Percentiles rank a stretch among this genome's conserved stretches.
These are phyloP conservation scores for Hypoxylon sp. DNA, from an alignment of 2,329 filamentous ascomycete genomes.

Conservation along the genomic window DNA sequence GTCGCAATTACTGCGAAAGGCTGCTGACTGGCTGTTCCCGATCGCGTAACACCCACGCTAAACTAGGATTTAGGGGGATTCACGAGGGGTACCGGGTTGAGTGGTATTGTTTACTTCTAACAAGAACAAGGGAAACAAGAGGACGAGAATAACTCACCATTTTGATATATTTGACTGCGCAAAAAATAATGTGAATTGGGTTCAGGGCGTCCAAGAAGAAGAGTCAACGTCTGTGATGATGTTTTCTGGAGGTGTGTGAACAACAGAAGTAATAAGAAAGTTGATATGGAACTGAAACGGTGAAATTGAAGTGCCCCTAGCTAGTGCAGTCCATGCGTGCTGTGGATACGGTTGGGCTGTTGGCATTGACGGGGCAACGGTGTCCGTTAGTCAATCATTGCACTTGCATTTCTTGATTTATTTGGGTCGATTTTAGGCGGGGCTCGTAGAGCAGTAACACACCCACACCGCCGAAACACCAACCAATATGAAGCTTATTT, in stretches of 20 bases:
- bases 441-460: constrained; percentile 24
- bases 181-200: constrained; percentile 12
- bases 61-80: constrained; percentile 52
- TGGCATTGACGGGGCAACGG: constrained; percentile 55
- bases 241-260: constrained; percentile 49
- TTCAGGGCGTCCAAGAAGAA: constrained; percentile 26
- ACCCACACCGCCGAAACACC: constrained; percentile 24
- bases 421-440: constrained; percentile 27
- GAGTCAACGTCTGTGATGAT: constrained; percentile 47
- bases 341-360: constrained; percentile 40
- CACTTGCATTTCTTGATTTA: constrained; percentile 5
- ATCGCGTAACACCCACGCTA: constrained; percentile 49
- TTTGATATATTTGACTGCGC: constrained; percentile 25
- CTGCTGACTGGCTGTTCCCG: constrained; percentile 47
- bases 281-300: constrained; percentile 44
- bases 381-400: constrained; percentile 15
- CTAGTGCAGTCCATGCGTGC: constrained; percentile 44
- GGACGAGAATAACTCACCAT: constrained; percentile 51
- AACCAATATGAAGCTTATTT: constrained; percentile 9
- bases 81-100: constrained; percentile 45
- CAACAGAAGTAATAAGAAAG: constrained; percentile 43
- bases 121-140: constrained; percentile 24
- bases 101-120: constrained; percentile 49
- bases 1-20: constrained; percentile 36
- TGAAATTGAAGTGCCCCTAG: constrained; percentile 46